phyloP scores from a whole-genome alignment of 495 filamentous ascomycete species.

The Lasiosphaeria miniovina region DNA sequence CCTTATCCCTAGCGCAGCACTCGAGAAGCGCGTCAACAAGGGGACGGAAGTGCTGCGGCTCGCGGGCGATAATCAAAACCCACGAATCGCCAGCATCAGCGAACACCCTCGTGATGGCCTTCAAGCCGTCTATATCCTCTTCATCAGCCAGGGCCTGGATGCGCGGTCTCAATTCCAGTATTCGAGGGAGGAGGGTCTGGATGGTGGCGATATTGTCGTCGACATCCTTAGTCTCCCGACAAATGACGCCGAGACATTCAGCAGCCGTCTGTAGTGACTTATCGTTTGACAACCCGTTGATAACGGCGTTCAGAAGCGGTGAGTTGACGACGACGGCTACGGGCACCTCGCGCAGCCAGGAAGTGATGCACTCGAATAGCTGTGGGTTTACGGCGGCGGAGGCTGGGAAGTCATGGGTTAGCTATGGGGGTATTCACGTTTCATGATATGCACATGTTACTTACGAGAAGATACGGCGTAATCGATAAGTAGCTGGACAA shows the following conservation, averaged over 20 bases:
- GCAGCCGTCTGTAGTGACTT: conserved; percentile 83
- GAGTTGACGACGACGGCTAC: conserved; percentile 80
- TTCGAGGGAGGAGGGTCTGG: conserved; percentile 75
- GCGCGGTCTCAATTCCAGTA: conserved; percentile 75
- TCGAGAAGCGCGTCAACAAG: conserved; percentile 89
- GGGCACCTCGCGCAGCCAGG: conserved; percentile 91
- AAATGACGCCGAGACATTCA: conserved; percentile 87
- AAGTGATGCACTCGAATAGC: conserved; percentile 90
- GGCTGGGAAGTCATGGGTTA: conserved; percentile 28
- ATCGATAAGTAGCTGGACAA: conserved; percentile 77
- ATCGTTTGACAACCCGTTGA: conserved; percentile 71
- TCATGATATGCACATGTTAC: conserved; percentile 20
- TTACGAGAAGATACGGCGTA: conserved; percentile 89
- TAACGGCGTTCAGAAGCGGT: conserved; percentile 74
- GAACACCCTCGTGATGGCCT: conserved; percentile 83
- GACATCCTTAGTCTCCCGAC: conserved; percentile 89
- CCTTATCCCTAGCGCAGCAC: conserved; percentile 80
- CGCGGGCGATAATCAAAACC: conserved; percentile 82
- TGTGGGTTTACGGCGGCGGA: conserved; percentile 82
- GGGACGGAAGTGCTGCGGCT: conserved; percentile 75
- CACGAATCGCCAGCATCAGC: conserved; percentile 92
- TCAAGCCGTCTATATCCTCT: conserved; percentile 85
- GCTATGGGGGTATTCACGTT: neutral
- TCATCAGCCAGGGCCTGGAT: conserved; percentile 70
- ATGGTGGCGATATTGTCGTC: conserved; percentile 81